Conservation (phyloP, 2,329 filamentous ascomycete species). For the Chrysosporium keratinophilum region DNA sequence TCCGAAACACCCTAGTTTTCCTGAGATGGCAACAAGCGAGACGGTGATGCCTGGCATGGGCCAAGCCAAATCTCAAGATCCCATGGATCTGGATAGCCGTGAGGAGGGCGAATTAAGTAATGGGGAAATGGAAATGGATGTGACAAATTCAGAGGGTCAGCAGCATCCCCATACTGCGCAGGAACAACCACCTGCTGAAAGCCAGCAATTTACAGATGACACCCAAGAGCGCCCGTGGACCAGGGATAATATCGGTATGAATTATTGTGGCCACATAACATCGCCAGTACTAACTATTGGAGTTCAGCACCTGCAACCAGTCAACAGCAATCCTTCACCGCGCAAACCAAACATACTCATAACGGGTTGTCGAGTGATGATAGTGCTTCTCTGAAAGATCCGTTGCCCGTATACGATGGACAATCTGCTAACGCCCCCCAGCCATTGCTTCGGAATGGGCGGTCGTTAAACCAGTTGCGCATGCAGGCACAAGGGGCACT, state of each 20-base stretch:
- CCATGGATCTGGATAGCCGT: slow-evolving; percentile 35
- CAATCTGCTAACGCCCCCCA: not conserved
- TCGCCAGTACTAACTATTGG: not conserved
- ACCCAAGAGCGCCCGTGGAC: not conserved
- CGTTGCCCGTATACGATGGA: not conserved
- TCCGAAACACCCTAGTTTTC: not conserved
- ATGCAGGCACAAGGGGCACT: slow-evolving; percentile 55
- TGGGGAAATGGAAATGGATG: slow-evolving; percentile 34
- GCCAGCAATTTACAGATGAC: not conserved
- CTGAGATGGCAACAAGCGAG: not conserved
- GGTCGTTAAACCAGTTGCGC: slow-evolving; percentile 31
- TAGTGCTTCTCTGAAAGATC: not conserved
- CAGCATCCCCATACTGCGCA: not conserved
- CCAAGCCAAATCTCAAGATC: slow-evolving; percentile 8
- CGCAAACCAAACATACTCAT: not conserved
- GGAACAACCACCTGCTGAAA: not conserved
- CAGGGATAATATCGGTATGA: not conserved
- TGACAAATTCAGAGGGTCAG: not conserved
- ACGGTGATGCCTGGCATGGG: not conserved
- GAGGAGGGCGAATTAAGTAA: slow-evolving; percentile 75
- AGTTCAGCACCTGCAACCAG: not conserved
- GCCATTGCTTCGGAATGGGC: slow-evolving; percentile 16
- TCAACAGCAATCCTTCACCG: not conserved
- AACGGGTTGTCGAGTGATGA: not conserved
- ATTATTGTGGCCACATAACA: not conserved